phyloP scores from a whole-genome alignment of 2,329 filamentous ascomycete species.

The Torrubiellomyces zombiae region DNA sequence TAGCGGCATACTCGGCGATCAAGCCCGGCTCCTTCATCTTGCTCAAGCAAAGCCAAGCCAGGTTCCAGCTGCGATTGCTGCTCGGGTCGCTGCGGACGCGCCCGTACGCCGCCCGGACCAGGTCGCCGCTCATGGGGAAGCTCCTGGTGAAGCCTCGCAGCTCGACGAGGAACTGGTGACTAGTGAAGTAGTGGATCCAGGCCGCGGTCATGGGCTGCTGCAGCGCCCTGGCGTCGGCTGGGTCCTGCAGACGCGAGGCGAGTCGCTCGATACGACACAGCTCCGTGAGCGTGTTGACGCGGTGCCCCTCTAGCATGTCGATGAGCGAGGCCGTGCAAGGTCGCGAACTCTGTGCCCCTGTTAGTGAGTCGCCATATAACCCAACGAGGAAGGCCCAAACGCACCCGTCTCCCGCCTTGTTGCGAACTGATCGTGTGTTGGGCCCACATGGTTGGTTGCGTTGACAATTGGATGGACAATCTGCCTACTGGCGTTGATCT shows the following conservation, averaged over 20 bases:
- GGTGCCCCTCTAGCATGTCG: conserved; percentile 44
- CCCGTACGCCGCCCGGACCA: conserved; percentile 47
- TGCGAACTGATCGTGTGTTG: too few relatives aligned
- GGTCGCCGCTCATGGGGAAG: conserved; percentile 50
- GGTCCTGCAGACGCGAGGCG: conserved; percentile 38
- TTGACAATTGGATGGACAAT: too few relatives aligned
- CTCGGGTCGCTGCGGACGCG: conserved; percentile 46
- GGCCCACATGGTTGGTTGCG: too few relatives aligned
- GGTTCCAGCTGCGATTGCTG: conserved; percentile 58
- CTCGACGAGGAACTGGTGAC: conserved; percentile 52
- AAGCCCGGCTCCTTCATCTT: conserved; percentile 49
- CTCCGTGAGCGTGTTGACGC: conserved; percentile 58
- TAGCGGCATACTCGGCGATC: conserved; percentile 41
- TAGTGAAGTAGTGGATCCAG: conserved; percentile 56
- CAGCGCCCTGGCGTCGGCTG: conserved; percentile 41
- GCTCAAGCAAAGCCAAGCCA: conserved; percentile 53
- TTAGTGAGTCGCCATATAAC: too few relatives aligned
- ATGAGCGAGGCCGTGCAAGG: conserved; percentile 42
- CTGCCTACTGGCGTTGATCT: too few relatives aligned
- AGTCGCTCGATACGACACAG: conserved; percentile 54
- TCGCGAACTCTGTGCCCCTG: too few relatives aligned
- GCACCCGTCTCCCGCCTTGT: too few relatives aligned
- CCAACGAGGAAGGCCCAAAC: too few relatives aligned
- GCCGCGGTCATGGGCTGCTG: conserved; percentile 51
- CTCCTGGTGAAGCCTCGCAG: conserved; percentile 49